Evolutionary conservation across 257 asterid species (phyloP), one percentile per base, ranked within the genome.

Genomic region (Handroanthus guayacan): DNA sequence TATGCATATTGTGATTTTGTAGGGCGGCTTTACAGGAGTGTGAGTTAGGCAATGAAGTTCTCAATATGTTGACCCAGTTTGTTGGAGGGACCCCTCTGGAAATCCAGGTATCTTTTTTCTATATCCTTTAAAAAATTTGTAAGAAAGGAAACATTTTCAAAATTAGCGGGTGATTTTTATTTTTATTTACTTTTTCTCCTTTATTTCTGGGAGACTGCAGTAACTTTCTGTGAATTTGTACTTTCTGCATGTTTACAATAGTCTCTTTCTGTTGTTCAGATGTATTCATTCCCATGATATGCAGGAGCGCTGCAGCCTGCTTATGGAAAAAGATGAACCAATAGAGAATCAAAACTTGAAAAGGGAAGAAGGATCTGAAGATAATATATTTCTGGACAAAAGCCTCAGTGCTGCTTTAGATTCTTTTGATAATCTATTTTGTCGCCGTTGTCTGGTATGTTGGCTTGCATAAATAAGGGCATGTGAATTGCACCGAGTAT

Each of bases 381-480:
- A 75, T 78, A 78, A 74, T 65, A 65, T 77, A 39, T 78, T 82
- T 58, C 78, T 89, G 80, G 90, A 88, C 74, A 92, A 86, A 79
- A 87, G 95, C 83, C 96, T 95, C 43, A 77, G 81, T 77, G 87
- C 91, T 76, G 97, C 99, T 75, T 84, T 90, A 80, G 97, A 89
- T 89, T 89, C 97, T 70, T 91, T 91, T 64, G 98, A 95, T 88
- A 89, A 85, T 82, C 91, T 93, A 79, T 95, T 95, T 80, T 95
- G 99, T 78, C 98, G 98, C 57, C 97, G 97, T 67, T 95, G 99
- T 86, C 86, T 93, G 97, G 99, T 95, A 90, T 56, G 92, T 71
- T 78, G 36, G 61, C 73, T 44, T 25, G 31, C 45, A 5, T 41
- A 8, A 54, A 50, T 17, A 13, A 6, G 45, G 73, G 37, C 45